Evolutionary conservation across 176 grass and related monocot genomes (phyloP), one percentile per base, ranked within the genome.

Genomic region (Oryza punctata): DNA sequence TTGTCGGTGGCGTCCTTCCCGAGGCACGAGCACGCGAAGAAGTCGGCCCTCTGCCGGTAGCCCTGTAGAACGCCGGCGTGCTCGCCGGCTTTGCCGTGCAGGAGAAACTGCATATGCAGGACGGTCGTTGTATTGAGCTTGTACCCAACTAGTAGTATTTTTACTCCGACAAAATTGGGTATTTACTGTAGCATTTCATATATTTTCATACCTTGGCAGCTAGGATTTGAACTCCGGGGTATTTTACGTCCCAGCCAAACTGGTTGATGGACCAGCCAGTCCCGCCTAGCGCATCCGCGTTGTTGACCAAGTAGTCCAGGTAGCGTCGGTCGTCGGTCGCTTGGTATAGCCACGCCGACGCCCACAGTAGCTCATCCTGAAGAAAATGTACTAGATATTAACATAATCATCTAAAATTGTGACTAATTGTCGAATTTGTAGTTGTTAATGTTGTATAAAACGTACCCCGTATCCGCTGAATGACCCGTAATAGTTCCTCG

Each of bases 241-340:
- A 98, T 78, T 98, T 98, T 24, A 95, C 85, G 73, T 98, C 93
- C 96, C 96, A 98, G 24, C 93, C 87, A 68, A 98, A 98, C 89
- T 95, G 54, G 73, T 63, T 78, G 64, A 84, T 81, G 14, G 82
- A 77, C 93, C 91, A 98, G 24, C 91, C 87, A 0, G 87, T 93
- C 23, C 96, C 96, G 66, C 96, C 96, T 7, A 98, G 80, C 3
- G 82, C 88, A 23, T 91, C 93, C 1, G 82, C 93, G 73, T 95
- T 95, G 69, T 79, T 93, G 2, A 87, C 83, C 41, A 95, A 33
- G 81, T 98, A 95, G 82, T 95, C 89, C 8, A 98, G 76, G 82
- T 98, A 98, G 6, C 67, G 73, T 9, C 70, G 21, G 9, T 98
- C 91, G 50, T 70, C 59, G 11, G 85, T 91, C 33, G 91, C 89